A percentile compares a stretch with the other conserved stretches of the same genome.
These are phyloP conservation scores for Sporothrix dimorphospora DNA, from an alignment of 2,329 filamentous ascomycete genomes.

Conservation along the genomic window DNA sequence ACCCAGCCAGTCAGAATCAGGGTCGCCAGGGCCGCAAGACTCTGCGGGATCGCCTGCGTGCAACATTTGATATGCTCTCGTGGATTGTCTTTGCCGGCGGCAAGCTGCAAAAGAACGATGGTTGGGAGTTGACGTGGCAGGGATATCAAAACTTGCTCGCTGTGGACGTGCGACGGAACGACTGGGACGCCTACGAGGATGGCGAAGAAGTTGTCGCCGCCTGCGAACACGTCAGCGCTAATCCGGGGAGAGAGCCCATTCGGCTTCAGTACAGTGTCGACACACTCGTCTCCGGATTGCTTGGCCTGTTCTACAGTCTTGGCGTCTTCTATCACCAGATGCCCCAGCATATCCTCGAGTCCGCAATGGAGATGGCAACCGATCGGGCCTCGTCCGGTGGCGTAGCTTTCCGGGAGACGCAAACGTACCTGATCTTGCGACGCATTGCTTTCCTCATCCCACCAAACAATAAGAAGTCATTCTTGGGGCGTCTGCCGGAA, in stretches of 20 bases:
- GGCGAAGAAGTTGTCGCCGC: not conserved
- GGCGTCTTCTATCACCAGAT: conserved; percentile 29
- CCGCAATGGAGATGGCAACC: conserved; percentile 3
- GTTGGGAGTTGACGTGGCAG: conserved; percentile 31
- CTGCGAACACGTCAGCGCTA: not conserved
- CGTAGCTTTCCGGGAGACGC: not conserved
- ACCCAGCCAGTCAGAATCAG: not conserved
- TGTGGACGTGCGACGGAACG: not conserved
- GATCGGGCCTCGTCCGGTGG: not conserved
- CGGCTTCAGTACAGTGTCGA: conserved; percentile 21
- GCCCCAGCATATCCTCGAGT: conserved; percentile 18
- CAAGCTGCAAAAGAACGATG: not conserved
- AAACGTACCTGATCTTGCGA: conserved; percentile 19
- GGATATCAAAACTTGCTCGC: conserved; percentile 27
- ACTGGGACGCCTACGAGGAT: not conserved
- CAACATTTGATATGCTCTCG: conserved; percentile 16
- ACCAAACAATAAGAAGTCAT: not conserved
- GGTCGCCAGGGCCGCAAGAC: not conserved
- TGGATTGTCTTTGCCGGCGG: conserved; percentile 17
- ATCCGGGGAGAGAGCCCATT: not conserved
- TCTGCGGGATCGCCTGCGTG: not conserved
- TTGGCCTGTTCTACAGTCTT: conserved; percentile 29
- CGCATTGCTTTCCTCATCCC: conserved; percentile 4
- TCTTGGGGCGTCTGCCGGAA: not conserved
- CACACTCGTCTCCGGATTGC: conserved; percentile 19